Evolutionary conservation across 73 alveolate genomes (phyloP).

Genomic region (Stentor coeruleus): DNA sequence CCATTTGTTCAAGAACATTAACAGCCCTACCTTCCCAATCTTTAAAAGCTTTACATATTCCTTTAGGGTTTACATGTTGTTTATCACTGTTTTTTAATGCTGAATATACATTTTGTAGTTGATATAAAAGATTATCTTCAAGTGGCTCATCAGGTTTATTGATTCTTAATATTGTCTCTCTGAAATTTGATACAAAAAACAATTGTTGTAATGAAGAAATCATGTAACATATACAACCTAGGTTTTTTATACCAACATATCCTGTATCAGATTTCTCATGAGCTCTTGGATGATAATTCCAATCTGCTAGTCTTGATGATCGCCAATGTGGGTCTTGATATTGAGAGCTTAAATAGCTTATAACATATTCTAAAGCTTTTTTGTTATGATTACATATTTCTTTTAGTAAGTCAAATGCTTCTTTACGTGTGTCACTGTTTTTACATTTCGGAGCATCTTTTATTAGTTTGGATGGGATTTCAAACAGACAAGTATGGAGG

Average conservation of each 20-base stretch:
- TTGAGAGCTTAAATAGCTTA: background rate
- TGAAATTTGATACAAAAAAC: conserved; percentile 70
- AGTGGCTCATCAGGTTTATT: background rate
- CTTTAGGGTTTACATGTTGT: background rate
- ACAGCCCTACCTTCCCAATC: conserved; percentile 81
- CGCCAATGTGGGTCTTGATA: conserved; percentile 68
- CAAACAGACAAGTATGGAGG: conserved; percentile 25
- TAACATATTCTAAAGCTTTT: background rate
- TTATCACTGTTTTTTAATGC: conserved; percentile 24
- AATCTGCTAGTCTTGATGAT: conserved; percentile 56
- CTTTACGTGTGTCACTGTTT: background rate
- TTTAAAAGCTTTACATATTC: conserved; percentile 28
- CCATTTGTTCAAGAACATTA: conserved; percentile 82
- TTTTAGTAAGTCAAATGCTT: background rate
- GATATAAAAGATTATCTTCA: background rate
- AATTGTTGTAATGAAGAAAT: conserved; percentile 87
- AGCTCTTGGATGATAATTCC: conserved; percentile 55
- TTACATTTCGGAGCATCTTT: conserved; percentile 27
- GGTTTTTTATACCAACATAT: conserved; percentile 55
- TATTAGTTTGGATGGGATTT: background rate
- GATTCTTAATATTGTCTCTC: conserved; percentile 33
- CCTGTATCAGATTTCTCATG: conserved; percentile 59
- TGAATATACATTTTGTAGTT: conserved; percentile 17
- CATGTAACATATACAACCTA: conserved; percentile 96
- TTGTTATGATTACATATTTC: background rate